Evolutionary conservation across 331 rosid species (phyloP), one percentile per base, ranked within the genome.

Genomic region (Rhamnella rubrinervis): DNA sequence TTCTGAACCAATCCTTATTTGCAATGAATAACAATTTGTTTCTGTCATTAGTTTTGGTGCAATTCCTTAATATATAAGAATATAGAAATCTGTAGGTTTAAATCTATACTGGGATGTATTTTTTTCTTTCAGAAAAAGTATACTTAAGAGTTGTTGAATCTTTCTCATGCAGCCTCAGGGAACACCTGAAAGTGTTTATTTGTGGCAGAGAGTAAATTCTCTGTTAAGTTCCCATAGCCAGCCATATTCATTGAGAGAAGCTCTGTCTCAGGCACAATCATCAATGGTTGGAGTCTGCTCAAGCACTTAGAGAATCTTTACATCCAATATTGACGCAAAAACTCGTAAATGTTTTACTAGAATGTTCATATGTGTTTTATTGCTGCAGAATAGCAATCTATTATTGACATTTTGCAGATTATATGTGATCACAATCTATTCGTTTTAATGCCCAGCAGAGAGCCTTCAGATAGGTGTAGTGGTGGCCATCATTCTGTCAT

Each of bases 381-480:
- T 64, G 37, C 63, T 20, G 50, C 46, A 23, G 62, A 18, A 49
- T 35, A 31, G 8, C 21, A 25, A 6, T 26, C 1, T n/a, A 21
- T 18, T 60, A 16, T 53, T 31, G 35, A 31, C 11, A 88, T 88
- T 83, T 79, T 93, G 68, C 98, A 91, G 82, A 87, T 93, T 68
- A 68, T 91, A 72, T 93, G 97, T 61, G 98, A 93, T 77, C 98
- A 93, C 19, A 97, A 93, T 82, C 97, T 93, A 61, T 93, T 93
- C 78, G 95, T 93, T 70, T 97, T 91, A 89, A 93, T 93, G 98
- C 98, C 98, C 67, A 96, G 98, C 20, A 87, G 98, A 83, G 98
- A 93, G 75, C 97, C 98, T 75, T 93, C 98, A 68, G 98, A 93
- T 77, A 93, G 98, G 98, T 93, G 83, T 68, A 62, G 65, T 14